Conservation (phyloP, 2,329 filamentous ascomycete genomes). For the Teratosphaeria epicoccoides region DNA sequence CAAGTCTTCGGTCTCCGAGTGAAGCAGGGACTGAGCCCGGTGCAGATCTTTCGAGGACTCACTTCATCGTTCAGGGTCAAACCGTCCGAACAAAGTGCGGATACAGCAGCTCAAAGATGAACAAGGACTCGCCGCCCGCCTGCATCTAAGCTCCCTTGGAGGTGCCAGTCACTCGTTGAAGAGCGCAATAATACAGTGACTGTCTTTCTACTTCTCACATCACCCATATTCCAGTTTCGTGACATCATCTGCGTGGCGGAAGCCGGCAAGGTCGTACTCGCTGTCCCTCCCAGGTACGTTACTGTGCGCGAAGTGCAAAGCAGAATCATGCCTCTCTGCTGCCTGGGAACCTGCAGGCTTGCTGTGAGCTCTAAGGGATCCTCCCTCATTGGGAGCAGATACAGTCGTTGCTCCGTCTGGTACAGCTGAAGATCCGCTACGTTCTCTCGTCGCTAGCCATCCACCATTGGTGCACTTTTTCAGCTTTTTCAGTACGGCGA, state of each 20-base stretch:
- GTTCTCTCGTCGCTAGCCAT: background rate
- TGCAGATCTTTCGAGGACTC: background rate
- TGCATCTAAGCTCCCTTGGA: too few species aligned
- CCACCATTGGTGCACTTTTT: background rate
- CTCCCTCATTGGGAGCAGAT: background rate
- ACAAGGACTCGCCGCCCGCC: too few species aligned
- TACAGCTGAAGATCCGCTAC: background rate
- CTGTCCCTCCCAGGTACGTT: background rate
- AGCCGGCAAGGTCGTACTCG: background rate
- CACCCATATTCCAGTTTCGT: background rate
- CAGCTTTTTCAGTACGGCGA: slow-evolving; percentile 16
- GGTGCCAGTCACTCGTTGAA: too few species aligned
- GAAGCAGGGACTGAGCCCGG: too few species aligned
- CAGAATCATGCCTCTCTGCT: background rate
- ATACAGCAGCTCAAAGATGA: too few species aligned
- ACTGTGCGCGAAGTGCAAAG: background rate
- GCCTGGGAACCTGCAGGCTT: background rate
- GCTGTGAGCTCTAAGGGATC: background rate
- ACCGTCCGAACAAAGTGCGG: too few species aligned
- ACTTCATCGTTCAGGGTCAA: too few species aligned
- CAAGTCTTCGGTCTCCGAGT: too few species aligned
- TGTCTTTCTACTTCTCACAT: background rate
- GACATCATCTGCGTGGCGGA: background rate
- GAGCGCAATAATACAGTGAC: too few species aligned
- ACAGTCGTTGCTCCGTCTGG: background rate